These are phyloP conservation scores for Psidium friedrichsthalianum DNA, from an alignment of 345 rosid species.

Conservation along the genomic window DNA sequence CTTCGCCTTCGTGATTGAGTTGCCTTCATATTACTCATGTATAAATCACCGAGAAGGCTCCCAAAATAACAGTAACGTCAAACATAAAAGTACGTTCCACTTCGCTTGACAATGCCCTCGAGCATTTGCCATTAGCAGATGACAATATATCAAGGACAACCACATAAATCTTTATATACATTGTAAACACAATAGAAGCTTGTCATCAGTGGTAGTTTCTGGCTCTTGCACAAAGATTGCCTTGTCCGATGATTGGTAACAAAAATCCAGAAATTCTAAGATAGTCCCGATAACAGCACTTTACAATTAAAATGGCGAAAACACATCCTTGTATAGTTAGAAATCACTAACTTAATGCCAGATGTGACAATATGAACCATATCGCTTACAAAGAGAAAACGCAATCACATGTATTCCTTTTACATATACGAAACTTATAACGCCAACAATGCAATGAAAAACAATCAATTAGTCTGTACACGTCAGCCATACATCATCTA, in stretches of 20 bases:
- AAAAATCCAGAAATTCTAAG: too few species aligned
- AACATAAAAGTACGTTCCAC: not conserved
- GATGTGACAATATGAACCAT: not conserved
- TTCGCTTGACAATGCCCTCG: not conserved
- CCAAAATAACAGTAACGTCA: not conserved
- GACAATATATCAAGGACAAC: not conserved
- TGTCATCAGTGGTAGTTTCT: not conserved
- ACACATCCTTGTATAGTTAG: too few species aligned
- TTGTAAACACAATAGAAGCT: not conserved
- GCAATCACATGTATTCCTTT: not conserved
- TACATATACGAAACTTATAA: not conserved
- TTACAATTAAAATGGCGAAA: too few species aligned
- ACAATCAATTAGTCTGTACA: not conserved
- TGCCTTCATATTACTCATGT: not conserved
- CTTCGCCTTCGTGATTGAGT: accelerated
- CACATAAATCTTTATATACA: not conserved
- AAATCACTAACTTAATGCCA: not conserved
- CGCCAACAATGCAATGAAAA: not conserved
- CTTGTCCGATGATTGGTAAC: too few species aligned
- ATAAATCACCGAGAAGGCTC: not conserved
- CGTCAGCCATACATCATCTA: not conserved
- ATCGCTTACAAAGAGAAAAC: not conserved
- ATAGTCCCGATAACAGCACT: too few species aligned
- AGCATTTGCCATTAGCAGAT: not conserved
- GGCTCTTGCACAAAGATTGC: not conserved